A percentile compares a stretch with the other conserved stretches of the same genome.
Conservation (phyloP, 2,329 filamentous ascomycete genomes). For the Colletotrichum agaves region DNA sequence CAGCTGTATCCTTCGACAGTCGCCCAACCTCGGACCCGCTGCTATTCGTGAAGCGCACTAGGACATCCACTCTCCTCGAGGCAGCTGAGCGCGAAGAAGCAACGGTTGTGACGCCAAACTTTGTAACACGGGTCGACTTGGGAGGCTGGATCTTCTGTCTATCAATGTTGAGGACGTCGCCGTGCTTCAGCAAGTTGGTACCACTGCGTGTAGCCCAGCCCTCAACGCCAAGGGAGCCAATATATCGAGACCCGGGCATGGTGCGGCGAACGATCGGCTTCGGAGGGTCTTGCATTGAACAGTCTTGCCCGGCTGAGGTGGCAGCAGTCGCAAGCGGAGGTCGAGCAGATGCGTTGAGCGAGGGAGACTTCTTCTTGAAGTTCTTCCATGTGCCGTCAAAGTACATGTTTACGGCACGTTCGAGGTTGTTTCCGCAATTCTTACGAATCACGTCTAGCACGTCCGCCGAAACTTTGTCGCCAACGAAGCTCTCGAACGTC, state of each 20-base stretch:
- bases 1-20: constrained; percentile 85
- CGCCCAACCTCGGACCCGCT: constrained; percentile 86
- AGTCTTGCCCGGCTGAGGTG: not conserved
- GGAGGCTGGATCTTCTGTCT: constrained; percentile 79
- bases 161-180: constrained; percentile 87
- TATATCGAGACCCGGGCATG: constrained; percentile 70
- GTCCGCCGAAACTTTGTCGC: constrained; percentile 62
- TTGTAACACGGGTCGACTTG: constrained; percentile 55
- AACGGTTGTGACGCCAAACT: constrained; percentile 49
- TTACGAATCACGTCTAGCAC: constrained; percentile 62
- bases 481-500: constrained; percentile 69
- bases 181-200: constrained; percentile 77
- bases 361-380: constrained; percentile 47
- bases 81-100: constrained; percentile 57
- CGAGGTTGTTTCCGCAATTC: constrained; percentile 66
- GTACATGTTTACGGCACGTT: constrained; percentile 75
- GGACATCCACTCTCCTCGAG: constrained; percentile 79
- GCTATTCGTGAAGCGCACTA: constrained; percentile 89
- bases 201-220: constrained; percentile 94
- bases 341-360: not conserved
- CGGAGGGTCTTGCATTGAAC: constrained; percentile 2
- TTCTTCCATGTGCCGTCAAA: constrained; percentile 75
- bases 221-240: constrained; percentile 91
- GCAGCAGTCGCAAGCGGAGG: not conserved
- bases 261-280: constrained; percentile 38